These are phyloP conservation scores for Podospora pseudocomata DNA, from an alignment of 495 filamentous ascomycete species.

Conservation along the genomic window DNA sequence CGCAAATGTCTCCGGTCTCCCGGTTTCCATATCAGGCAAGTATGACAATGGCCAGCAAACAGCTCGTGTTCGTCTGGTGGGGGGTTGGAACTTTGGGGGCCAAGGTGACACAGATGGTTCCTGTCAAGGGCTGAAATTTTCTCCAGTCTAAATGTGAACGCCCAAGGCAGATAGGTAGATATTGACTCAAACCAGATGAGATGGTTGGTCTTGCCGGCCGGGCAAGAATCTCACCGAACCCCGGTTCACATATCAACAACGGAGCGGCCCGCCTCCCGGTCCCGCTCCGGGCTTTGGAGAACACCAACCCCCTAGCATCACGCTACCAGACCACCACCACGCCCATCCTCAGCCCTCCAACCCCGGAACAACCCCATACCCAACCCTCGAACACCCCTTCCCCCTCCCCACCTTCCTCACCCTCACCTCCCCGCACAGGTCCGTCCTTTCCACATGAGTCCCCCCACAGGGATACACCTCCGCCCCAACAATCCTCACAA, in stretches of 20 bases:
- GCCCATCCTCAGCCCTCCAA: neutral
- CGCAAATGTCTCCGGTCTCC: neutral
- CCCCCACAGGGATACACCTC: constrained; percentile 64
- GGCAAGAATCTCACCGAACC: neutral
- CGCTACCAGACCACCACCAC: neutral
- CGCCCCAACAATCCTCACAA: constrained; percentile 55
- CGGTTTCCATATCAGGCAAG: neutral
- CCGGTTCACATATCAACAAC: neutral
- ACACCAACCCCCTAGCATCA: neutral
- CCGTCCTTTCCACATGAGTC: constrained; percentile 57
- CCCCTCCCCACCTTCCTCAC: constrained; percentile 59
- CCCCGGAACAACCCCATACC: constrained; percentile 35
- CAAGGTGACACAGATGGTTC: neutral
- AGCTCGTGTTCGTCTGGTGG: neutral
- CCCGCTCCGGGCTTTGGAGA: neutral
- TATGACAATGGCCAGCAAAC: neutral
- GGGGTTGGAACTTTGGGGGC: neutral
- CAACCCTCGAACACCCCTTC: constrained; percentile 54
- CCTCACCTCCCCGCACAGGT: constrained; percentile 48
- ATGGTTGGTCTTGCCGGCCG: neutral
- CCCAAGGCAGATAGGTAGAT: too few species aligned
- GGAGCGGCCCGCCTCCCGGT: neutral
- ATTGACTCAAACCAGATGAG: too few species aligned
- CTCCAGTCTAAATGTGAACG: neutral
- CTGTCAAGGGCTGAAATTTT: too few species aligned